These are phyloP conservation scores for Raphanus hybrid DNA, from an alignment of 441 rosid species.

Conservation along the genomic window DNA sequence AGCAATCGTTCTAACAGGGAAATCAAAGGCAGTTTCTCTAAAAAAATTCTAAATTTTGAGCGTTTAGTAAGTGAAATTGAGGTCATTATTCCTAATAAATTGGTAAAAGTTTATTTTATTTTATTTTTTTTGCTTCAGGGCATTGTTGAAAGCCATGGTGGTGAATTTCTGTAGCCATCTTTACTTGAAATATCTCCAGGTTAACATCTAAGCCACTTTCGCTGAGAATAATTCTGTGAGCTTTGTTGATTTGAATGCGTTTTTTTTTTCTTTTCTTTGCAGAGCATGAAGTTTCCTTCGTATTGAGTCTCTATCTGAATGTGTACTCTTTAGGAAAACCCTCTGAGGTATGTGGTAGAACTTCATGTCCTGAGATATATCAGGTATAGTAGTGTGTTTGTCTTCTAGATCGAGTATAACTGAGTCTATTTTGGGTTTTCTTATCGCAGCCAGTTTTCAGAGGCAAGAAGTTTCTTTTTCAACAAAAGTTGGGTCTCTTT, in stretches of 20 bases:
- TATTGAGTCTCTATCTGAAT: slow-evolving; percentile 11
- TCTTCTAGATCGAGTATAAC: no score
- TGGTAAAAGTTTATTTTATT: no score
- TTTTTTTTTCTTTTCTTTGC: slow-evolving; percentile 37
- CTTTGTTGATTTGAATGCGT: slow-evolving; percentile 6
- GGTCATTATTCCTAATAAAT: no score
- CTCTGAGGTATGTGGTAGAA: no score
- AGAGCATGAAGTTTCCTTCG: slow-evolving; percentile 81
- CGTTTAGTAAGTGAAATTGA: no score
- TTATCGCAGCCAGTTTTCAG: no score
- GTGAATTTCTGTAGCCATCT: slow-evolving; percentile 46
- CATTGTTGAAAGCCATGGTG: slow-evolving; percentile 39
- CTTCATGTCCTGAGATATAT: no score
- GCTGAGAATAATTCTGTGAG: slow-evolving; percentile 10
- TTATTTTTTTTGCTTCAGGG: slow-evolving; percentile 49
- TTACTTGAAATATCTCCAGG: slow-evolving; percentile 48
- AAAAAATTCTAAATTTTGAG: not conserved
- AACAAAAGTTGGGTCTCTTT: slow-evolving; percentile 80
- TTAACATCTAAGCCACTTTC: slow-evolving; percentile 31
- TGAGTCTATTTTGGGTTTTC: no score
- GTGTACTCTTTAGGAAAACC: no score
- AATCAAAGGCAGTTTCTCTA: slow-evolving; percentile 50
- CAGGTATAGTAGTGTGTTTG: no score
- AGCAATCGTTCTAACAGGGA: slow-evolving; percentile 44
- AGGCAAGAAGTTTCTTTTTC: no score